Evolutionary conservation across 176 grass and related monocot genomes (phyloP).

Genomic region (Raddia guianensis): DNA sequence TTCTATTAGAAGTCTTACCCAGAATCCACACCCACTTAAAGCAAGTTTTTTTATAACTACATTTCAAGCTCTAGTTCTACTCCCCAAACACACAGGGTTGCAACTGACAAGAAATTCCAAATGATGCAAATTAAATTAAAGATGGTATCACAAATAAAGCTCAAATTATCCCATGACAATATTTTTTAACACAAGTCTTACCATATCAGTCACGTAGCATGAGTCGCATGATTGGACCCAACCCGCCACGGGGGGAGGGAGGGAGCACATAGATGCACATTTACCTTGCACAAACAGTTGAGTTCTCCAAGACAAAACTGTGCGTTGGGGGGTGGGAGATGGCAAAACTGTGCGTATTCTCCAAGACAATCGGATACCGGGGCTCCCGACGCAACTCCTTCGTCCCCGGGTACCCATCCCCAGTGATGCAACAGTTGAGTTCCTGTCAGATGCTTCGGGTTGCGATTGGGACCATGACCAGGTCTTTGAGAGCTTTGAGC

Average conservation of each 20-base stretch:
- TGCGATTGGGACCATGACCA: too few relatives aligned
- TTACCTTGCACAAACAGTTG: constrained; percentile 27
- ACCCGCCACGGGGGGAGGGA: constrained; percentile 3
- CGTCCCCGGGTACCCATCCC: too few relatives aligned
- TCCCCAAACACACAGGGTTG: background rate
- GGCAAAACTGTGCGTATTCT: too few relatives aligned
- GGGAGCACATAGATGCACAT: constrained; percentile 8
- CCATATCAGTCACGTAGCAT: constrained; percentile 30
- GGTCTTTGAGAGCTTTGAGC: too few relatives aligned
- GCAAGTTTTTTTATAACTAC: background rate
- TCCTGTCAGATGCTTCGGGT: too few relatives aligned
- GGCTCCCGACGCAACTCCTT: too few relatives aligned
- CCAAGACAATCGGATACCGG: too few relatives aligned
- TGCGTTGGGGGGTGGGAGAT: too few relatives aligned
- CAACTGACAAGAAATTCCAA: background rate
- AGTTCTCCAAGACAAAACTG: too few relatives aligned
- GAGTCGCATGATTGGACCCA: constrained; percentile 30
- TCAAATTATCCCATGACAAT: constrained; percentile 1
- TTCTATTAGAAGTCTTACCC: constrained; percentile 18
- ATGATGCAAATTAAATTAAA: constrained; percentile 35
- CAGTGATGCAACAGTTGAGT: too few relatives aligned
- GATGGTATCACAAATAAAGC: background rate
- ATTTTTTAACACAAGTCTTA: constrained; percentile 31
- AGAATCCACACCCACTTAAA: constrained; percentile 13
- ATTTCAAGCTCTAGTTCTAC: constrained; percentile 22